phyloP scores from a whole-genome alignment of 495 filamentous ascomycete species.

The Hypoxylon crocopeplum region DNA sequence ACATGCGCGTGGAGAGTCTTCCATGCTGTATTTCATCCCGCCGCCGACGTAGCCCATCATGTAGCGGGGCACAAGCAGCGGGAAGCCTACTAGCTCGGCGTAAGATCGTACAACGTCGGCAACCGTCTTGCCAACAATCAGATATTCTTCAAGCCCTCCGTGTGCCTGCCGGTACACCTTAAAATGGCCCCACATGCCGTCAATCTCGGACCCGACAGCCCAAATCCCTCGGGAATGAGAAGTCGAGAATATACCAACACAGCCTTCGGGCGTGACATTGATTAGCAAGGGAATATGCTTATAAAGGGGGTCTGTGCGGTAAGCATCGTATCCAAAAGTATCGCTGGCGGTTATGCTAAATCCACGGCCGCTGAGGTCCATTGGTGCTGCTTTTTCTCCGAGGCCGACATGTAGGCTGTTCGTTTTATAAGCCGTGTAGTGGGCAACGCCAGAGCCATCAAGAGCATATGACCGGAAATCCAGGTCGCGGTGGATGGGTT shows the following conservation, averaged over 20 bases:
- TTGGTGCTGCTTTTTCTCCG: conserved; percentile 73
- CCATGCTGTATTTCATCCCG: conserved; percentile 73
- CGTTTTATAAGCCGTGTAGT: conserved; percentile 65
- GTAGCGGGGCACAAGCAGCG: conserved; percentile 68
- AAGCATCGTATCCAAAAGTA: conserved; percentile 73
- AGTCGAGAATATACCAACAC: conserved; percentile 70
- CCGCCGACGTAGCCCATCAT: conserved; percentile 73
- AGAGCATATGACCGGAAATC: conserved; percentile 67
- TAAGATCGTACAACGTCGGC: conserved; percentile 69
- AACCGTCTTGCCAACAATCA: conserved; percentile 69
- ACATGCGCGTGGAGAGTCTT: conserved; percentile 65
- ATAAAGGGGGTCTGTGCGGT: conserved; percentile 74
- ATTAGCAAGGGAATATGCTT: conserved; percentile 75
- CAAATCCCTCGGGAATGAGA: conserved; percentile 68
- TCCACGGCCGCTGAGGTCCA: conserved; percentile 70
- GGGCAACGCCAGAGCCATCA: conserved; percentile 63
- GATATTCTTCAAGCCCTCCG: conserved; percentile 73
- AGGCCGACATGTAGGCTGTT: conserved; percentile 68
- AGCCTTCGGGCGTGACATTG: conserved; percentile 64
- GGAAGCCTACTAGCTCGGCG: conserved; percentile 69
- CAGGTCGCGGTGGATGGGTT: conserved; percentile 63
- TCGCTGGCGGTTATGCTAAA: conserved; percentile 72
- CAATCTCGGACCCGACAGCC: conserved; percentile 72
- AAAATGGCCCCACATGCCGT: conserved; percentile 73
- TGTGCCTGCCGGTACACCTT: conserved; percentile 74